Conservation (phyloP, 495 filamentous ascomycete species). For the Schizothecium vesticola region DNA sequence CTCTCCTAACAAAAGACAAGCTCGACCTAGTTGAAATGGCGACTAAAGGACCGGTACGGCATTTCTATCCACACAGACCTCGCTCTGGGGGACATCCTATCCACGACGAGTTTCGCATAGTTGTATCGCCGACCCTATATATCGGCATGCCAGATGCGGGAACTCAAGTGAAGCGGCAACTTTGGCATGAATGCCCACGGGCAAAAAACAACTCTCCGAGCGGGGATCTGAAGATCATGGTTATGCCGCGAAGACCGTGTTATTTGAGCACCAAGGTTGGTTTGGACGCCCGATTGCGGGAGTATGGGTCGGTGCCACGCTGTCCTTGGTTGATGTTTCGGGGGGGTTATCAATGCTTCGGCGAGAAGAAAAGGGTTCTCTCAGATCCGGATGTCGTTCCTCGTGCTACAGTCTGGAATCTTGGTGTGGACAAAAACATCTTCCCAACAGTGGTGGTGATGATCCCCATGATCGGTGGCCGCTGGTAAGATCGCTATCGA, state of each 20-base stretch:
- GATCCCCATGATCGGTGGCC: neutral
- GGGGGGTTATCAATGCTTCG: neutral
- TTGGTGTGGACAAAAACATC: neutral
- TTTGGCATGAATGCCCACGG: neutral
- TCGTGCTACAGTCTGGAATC: neutral
- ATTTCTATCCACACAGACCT: neutral
- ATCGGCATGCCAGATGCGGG: neutral
- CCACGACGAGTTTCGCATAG: neutral
- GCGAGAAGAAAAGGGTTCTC: neutral
- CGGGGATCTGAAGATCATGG: slow-evolving; percentile 1
- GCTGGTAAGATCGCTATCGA: slow-evolving; percentile 7
- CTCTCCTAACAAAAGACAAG: neutral
- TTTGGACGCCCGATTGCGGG: neutral
- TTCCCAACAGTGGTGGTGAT: neutral
- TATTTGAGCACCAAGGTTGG: neutral
- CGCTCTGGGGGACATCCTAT: too few species aligned
- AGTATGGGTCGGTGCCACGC: neutral
- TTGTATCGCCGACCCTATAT: neutral
- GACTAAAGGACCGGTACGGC: neutral
- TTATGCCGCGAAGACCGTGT: neutral
- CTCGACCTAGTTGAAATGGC: neutral
- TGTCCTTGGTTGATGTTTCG: neutral
- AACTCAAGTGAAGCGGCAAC: neutral
- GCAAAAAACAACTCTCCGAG: neutral
- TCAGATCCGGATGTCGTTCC: neutral